A percentile compares a stretch with the other conserved stretches of the same genome.
These are phyloP conservation scores for Helichrysum umbraculigerum DNA, from an alignment of 129 eudicot genomes.

Conservation along the genomic window DNA sequence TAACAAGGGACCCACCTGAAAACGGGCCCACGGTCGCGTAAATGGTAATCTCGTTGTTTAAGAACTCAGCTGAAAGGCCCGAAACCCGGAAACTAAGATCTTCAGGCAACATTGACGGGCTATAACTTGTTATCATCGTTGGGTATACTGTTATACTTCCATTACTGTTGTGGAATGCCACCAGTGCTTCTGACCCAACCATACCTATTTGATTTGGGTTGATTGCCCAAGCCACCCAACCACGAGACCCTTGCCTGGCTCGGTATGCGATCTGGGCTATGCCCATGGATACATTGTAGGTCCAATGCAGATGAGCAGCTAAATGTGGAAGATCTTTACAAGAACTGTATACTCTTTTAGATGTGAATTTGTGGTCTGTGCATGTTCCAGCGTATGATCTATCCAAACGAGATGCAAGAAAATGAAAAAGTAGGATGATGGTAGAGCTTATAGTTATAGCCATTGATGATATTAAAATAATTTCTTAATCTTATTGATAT, in stretches of 20 bases:
- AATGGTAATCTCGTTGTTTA: conserved; percentile 47
- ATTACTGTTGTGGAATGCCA: conserved; percentile 48
- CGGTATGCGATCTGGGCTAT: conserved; percentile 53
- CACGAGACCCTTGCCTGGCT: conserved; percentile 38
- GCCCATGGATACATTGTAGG: conserved; percentile 40
- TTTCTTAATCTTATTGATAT: background rate
- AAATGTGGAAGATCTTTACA: conserved; percentile 54
- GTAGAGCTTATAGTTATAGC: conserved; percentile 27
- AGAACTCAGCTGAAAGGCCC: conserved; percentile 53
- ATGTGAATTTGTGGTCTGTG: conserved; percentile 44
- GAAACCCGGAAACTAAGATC: conserved; percentile 56
- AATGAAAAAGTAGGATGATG: conserved; percentile 11
- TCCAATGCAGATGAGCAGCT: conserved; percentile 37
- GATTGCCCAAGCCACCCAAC: conserved; percentile 73
- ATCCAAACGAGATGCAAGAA: conserved; percentile 36
- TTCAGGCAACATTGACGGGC: conserved; percentile 53
- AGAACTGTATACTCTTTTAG: conserved; percentile 33
- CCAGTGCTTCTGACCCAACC: conserved; percentile 73
- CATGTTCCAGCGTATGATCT: conserved; percentile 42
- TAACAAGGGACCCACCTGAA: conserved; percentile 40
- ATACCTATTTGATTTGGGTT: conserved; percentile 54
- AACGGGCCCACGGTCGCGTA: conserved; percentile 62
- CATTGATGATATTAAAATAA: conserved; percentile 27
- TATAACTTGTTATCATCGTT: conserved; percentile 48
- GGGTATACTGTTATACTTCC: conserved; percentile 41